phyloP scores from a whole-genome alignment of 345 rosid genomes.

The Erodium maritimum region DNA sequence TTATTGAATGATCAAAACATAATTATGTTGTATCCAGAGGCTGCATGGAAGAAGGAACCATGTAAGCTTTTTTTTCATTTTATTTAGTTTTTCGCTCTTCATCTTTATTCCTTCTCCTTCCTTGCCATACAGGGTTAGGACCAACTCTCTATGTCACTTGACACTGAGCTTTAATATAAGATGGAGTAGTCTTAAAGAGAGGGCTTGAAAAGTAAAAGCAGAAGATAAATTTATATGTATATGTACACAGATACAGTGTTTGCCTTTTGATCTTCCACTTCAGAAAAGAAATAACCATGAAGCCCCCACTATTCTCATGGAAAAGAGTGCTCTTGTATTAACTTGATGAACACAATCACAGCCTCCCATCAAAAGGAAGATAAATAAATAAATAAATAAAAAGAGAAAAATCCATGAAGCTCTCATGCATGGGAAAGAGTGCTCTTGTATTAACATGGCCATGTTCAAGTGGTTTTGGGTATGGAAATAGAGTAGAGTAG shows the following conservation, averaged over 20 bases:
- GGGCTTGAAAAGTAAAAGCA: constrained; percentile 40
- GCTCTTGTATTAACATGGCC: constrained; percentile 18
- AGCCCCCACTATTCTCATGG: constrained; percentile 22
- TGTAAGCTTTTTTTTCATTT: constrained; percentile 27
- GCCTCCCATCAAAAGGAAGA: not conserved
- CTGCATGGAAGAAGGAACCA: too few species aligned
- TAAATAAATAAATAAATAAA: not conserved
- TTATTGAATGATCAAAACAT: constrained; percentile 34
- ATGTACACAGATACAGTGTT: not conserved
- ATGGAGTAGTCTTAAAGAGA: constrained; percentile 66
- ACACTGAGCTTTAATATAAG: constrained; percentile 27
- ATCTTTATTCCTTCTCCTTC: constrained; percentile 26
- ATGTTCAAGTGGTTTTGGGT: constrained; percentile 5
- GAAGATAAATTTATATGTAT: not conserved
- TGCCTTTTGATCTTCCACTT: constrained; percentile 38
- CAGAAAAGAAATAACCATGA: constrained; percentile 22
- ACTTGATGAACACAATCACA: constrained; percentile 10
- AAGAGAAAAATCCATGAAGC: constrained; percentile 23
- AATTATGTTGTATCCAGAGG: constrained; percentile 26
- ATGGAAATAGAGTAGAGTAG: constrained; percentile 10
- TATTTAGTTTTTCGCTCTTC: constrained; percentile 5
- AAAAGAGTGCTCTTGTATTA: constrained; percentile 42
- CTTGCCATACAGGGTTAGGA: constrained; percentile 21
- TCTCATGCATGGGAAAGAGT: constrained; percentile 36
- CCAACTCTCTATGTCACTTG: constrained; percentile 23